phyloP scores from a whole-genome alignment of 2,329 filamentous ascomycete species.

The Plenodomus biglobosus region DNA sequence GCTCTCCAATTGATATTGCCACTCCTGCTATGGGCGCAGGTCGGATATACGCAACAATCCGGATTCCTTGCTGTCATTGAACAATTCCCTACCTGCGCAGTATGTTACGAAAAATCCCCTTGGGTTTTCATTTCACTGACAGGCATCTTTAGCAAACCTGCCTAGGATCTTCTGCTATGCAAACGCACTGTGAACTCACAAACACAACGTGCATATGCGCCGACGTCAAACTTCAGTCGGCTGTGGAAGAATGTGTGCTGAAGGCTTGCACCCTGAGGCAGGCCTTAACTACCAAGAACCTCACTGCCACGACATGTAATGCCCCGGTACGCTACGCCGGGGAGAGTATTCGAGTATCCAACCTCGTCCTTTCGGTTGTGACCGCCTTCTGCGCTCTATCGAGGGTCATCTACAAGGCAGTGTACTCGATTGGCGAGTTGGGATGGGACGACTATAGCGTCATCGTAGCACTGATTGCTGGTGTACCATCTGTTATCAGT shows the following conservation, averaged over 20 bases:
- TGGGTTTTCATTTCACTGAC: slow-evolving; percentile 2
- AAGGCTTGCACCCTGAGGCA: slow-evolving; percentile 20
- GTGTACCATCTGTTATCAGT: slow-evolving; percentile 27
- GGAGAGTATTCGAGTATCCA: slow-evolving; percentile 34
- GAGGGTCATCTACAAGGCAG: slow-evolving; percentile 44
- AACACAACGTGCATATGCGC: slow-evolving; percentile 20
- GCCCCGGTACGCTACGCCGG: slow-evolving; percentile 44
- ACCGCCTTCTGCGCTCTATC: slow-evolving; percentile 40
- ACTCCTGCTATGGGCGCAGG: slow-evolving; percentile 16
- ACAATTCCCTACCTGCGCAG: slow-evolving; percentile 22
- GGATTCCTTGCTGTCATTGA: slow-evolving; percentile 11
- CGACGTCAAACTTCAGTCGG: slow-evolving; percentile 13
- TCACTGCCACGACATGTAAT: slow-evolving; percentile 44
- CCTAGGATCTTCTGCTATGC: slow-evolving; percentile 8
- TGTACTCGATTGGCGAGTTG: slow-evolving; percentile 37
- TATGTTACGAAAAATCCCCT: slow-evolving; percentile 8
- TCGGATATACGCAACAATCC: slow-evolving; percentile 17
- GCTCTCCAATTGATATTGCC: slow-evolving; percentile 17
- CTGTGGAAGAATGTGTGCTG: slow-evolving; percentile 15
- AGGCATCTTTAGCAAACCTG: slow-evolving; percentile 14
- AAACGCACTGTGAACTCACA: slow-evolving; percentile 13
- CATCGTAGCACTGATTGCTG: slow-evolving; percentile 20
- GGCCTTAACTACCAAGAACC: slow-evolving; percentile 45
- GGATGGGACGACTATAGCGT: slow-evolving; percentile 46
- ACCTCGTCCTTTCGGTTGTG: slow-evolving; percentile 39